Conservation (phyloP, 306 rosid genomes). For the Hippophae gyantsensis region DNA sequence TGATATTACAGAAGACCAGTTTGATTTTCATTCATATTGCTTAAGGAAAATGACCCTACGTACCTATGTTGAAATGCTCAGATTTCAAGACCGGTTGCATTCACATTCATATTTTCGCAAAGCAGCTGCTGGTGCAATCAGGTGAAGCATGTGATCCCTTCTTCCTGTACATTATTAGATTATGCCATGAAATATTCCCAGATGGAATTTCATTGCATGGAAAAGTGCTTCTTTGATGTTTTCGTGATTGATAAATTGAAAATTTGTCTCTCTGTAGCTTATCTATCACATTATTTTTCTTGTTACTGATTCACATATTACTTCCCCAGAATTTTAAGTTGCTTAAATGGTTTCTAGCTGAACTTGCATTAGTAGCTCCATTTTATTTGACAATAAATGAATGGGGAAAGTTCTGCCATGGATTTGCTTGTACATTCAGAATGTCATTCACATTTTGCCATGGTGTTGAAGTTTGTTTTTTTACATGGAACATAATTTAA, state of each 20-base stretch:
- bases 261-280: not conserved
- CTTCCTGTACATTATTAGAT: not conserved
- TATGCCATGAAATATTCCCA: conserved; percentile 7
- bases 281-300: not conserved
- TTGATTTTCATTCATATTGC: conserved; percentile 98
- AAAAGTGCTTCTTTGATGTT: not conserved
- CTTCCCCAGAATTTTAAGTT: too few species aligned
- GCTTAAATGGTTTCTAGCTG: too few species aligned
- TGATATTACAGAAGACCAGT: conserved; percentile 95
- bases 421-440: not conserved
- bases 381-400: too few species aligned
- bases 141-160: conserved; percentile 33
- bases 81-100: conserved; percentile 93
- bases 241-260: not conserved
- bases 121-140: conserved; percentile 96
- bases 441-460: not conserved
- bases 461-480: too few species aligned
- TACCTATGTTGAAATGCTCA: conserved; percentile 91
- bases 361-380: too few species aligned
- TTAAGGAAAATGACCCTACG: conserved; percentile 96
- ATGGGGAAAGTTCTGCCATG: not conserved
- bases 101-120: conserved; percentile 84
- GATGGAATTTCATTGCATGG: not conserved
- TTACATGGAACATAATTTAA: not conserved
- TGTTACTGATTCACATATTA: too few species aligned